Percentiles rank a stretch among this genome's conserved stretches.
These are phyloP conservation scores for Neocatenulostroma microsporum DNA, from an alignment of 2,329 filamentous ascomycete species.

Conservation along the genomic window DNA sequence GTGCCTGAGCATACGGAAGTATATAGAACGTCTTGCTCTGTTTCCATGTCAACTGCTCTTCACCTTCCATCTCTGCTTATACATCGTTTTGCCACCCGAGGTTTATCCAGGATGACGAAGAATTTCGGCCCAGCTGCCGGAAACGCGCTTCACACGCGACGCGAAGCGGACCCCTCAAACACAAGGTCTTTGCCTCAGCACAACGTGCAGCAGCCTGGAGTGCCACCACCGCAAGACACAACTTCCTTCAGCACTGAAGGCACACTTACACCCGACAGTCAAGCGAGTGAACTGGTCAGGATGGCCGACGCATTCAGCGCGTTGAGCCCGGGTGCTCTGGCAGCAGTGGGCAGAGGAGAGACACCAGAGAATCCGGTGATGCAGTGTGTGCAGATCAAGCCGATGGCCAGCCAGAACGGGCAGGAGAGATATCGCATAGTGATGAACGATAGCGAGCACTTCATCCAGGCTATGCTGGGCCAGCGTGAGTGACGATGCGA, in stretches of 20 bases:
- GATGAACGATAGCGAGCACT: conserved; percentile 63
- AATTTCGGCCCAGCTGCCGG: too few relatives aligned
- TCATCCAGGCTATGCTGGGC: conserved; percentile 82
- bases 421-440: conserved; percentile 74
- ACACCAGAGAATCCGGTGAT: conserved; percentile 63
- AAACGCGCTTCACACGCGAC: too few relatives aligned
- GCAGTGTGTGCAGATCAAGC: conserved; percentile 91
- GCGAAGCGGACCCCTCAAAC: too few relatives aligned
- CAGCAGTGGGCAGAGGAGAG: conserved; percentile 23
- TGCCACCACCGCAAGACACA: background rate
- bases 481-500: conserved; percentile 51
- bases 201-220: too few relatives aligned
- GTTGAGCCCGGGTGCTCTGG: conserved; percentile 27
- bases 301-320: conserved; percentile 13
- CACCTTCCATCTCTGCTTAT: too few relatives aligned
- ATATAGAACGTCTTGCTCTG: too few relatives aligned
- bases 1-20: too few relatives aligned
- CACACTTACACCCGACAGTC: conserved; percentile 7
- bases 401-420: conserved; percentile 59
- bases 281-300: conserved; percentile 6
- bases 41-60: too few relatives aligned
- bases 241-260: background rate
- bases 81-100: too few relatives aligned
- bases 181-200: too few relatives aligned
- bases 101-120: too few relatives aligned